phyloP scores from a whole-genome alignment of 2,329 filamentous ascomycete species.

The Fusarium sp. region DNA sequence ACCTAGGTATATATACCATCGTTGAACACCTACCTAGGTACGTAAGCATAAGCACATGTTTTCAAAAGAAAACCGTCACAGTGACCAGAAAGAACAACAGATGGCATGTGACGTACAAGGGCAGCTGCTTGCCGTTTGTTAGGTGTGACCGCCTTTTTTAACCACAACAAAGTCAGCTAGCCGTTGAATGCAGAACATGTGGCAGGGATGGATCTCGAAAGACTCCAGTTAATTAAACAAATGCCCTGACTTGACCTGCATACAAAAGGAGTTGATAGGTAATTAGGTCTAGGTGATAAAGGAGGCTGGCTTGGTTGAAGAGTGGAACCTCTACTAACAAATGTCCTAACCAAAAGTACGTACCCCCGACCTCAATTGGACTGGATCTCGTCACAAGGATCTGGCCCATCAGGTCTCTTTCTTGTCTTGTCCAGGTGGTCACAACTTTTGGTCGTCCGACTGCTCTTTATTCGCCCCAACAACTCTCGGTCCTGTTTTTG shows the following conservation, averaged over 20 bases:
- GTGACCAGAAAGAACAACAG: background rate
- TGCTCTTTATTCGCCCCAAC: constrained; percentile 37
- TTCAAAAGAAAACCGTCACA: background rate
- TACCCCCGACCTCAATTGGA: constrained; percentile 25
- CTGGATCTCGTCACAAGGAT: constrained; percentile 37
- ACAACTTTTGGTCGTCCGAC: constrained; percentile 43
- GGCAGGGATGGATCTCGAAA: constrained; percentile 16
- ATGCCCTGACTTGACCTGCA: constrained; percentile 18
- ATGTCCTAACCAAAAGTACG: constrained; percentile 16
- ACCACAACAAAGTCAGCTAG: constrained; percentile 3
- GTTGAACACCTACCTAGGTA: background rate
- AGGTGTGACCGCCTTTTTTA: constrained; percentile 29
- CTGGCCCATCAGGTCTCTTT: constrained; percentile 24
- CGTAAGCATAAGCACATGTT: background rate
- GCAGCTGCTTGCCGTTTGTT: background rate
- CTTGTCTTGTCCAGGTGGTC: constrained; percentile 42
- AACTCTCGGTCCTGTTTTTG: constrained; percentile 21
- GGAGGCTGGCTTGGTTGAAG: constrained; percentile 16
- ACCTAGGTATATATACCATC: background rate
- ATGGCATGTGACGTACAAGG: constrained; percentile 7
- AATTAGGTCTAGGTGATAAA: background rate
- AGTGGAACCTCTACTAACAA: constrained; percentile 21
- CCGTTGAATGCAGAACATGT: constrained; percentile 12
- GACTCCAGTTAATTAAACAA: constrained; percentile 13
- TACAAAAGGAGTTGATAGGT: constrained; percentile 19